Conservation (phyloP, 306 rosid species). For the Echinosophora koreensis region DNA sequence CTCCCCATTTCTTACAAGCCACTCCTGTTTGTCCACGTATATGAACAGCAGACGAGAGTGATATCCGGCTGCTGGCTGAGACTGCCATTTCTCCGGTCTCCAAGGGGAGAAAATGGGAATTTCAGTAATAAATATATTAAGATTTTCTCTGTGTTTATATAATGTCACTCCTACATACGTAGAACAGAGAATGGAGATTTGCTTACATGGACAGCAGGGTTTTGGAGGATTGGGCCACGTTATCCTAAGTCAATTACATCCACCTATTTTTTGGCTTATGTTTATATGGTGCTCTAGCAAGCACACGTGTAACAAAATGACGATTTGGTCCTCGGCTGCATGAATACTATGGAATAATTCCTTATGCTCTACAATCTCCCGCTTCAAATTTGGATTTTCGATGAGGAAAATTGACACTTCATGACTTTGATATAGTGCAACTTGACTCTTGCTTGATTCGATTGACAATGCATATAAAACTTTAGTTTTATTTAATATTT, state of each 20-base stretch:
- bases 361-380: constrained; percentile 14
- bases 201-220: constrained; percentile 24
- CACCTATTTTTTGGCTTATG: constrained; percentile 29
- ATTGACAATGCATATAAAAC: not conserved
- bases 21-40: constrained; percentile 24
- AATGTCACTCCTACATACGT: not conserved
- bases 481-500: too few species aligned
- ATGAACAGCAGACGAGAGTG: constrained; percentile 25
- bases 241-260: constrained; percentile 41
- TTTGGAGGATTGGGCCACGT: constrained; percentile 41
- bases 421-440: not conserved
- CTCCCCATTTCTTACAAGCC: constrained; percentile 6
- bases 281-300: not conserved
- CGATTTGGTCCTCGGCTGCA: constrained; percentile 16
- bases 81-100: constrained; percentile 34
- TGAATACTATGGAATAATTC: constrained; percentile 30
- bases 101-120: not conserved
- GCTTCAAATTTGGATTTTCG: constrained; percentile 4
- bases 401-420: not conserved
- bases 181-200: constrained; percentile 1
- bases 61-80: constrained; percentile 32
- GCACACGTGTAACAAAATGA: not conserved
- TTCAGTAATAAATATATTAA: constrained; percentile 1
- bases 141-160: not conserved
- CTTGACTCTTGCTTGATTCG: not conserved